A percentile compares a stretch with the other conserved stretches of the same genome.
Conservation (phyloP, 495 filamentous ascomycete genomes). For the Penicillium arizonense region DNA sequence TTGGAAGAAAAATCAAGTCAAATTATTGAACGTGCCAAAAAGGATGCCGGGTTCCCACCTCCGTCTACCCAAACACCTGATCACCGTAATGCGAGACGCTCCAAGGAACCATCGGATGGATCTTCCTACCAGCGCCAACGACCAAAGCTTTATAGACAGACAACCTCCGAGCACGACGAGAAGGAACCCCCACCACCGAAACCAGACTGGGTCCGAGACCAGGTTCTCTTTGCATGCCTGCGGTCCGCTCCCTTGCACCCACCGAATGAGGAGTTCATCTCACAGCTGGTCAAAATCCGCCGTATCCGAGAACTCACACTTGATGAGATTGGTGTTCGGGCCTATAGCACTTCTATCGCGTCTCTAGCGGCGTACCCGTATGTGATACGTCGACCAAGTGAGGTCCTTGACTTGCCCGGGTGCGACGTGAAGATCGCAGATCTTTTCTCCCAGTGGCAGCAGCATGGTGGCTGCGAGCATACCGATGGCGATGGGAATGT, state of each 20-base stretch:
- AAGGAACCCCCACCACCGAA: conserved; percentile 46
- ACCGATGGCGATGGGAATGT: conserved; percentile 51
- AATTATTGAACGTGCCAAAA: conserved; percentile 55
- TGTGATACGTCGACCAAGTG: conserved; percentile 47
- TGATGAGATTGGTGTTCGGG: conserved; percentile 79
- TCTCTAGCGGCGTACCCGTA: conserved; percentile 80
- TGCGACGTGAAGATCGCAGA: conserved; percentile 78
- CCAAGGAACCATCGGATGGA: conserved; percentile 15
- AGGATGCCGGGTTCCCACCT: conserved; percentile 37
- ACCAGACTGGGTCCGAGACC: conserved; percentile 67
- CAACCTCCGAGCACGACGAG: conserved; percentile 72
- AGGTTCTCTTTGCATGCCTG: conserved; percentile 76
- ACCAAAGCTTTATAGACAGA: conserved; percentile 56
- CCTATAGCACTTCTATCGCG: conserved; percentile 86
- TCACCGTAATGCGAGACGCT: conserved; percentile 13
- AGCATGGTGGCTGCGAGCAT: conserved; percentile 17
- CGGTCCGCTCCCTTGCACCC: conserved; percentile 67
- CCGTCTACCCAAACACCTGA: conserved; percentile 4
- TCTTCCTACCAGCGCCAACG: conserved; percentile 21
- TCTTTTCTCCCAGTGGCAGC: conserved; percentile 75
- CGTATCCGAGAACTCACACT: conserved; percentile 65
- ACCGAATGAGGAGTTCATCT: conserved; percentile 76
- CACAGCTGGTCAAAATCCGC: conserved; percentile 71
- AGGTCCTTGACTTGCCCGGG: conserved; percentile 72
- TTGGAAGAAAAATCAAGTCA: conserved; percentile 10